Conservation (phyloP, 1,284 basidiomycete genomes). For the Rhodofomes roseus region DNA sequence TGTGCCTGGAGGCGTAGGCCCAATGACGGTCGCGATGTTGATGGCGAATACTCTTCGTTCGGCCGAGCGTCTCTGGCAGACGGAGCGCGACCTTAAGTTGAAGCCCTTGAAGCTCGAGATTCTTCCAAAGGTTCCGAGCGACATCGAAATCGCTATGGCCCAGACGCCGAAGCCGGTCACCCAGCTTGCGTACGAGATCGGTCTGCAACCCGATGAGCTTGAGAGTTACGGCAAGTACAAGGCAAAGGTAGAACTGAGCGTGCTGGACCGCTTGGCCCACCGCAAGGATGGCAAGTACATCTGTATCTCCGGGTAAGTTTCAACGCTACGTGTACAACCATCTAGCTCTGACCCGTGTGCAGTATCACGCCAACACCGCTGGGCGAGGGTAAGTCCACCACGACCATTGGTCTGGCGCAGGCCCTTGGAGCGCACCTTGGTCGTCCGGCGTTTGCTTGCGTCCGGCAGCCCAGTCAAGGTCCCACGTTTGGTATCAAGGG, state of each 20-base stretch:
- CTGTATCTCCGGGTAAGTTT: constrained; percentile 78
- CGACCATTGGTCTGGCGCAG: constrained; percentile 96
- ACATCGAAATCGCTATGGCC: constrained; percentile 95
- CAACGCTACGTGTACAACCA: background rate
- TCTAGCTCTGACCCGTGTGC: background rate
- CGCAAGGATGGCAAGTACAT: constrained; percentile 97
- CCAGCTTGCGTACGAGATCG: constrained; percentile 86
- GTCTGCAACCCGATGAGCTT: constrained; percentile 82
- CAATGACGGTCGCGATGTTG: constrained; percentile 98
- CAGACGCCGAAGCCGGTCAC: constrained; percentile 91
- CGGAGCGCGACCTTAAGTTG: constrained; percentile 62
- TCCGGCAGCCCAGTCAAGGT: constrained; percentile 98
- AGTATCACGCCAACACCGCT: constrained; percentile 98
- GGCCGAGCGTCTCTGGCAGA: constrained; percentile 79
- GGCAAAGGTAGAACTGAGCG: constrained; percentile 92
- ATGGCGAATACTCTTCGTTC: constrained; percentile 94
- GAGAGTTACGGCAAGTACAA: constrained; percentile 97
- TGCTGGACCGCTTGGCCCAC: constrained; percentile 83
- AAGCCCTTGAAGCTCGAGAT: constrained; percentile 79
- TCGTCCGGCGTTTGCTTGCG: constrained; percentile 93
- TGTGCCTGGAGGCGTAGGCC: constrained; percentile 97
- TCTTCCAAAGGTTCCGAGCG: constrained; percentile 85
- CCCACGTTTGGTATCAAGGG: constrained; percentile 99
- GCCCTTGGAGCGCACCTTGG: constrained; percentile 94
- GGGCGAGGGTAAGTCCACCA: constrained; percentile 98